Percentiles rank a stretch among this genome's conserved stretches.
phyloP scores from a whole-genome alignment of 306 rosid genomes.

The Parietaria judaica region DNA sequence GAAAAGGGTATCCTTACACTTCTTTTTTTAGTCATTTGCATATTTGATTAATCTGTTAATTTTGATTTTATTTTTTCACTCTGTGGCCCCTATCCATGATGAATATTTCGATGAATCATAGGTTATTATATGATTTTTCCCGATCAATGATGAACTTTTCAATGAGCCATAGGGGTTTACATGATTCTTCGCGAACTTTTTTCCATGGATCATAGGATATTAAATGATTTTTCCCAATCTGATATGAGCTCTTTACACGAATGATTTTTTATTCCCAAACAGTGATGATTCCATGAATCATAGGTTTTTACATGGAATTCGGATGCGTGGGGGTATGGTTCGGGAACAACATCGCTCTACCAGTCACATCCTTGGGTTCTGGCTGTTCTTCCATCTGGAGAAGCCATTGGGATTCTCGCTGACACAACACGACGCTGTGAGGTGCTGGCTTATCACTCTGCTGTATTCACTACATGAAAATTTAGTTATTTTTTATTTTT shows the following conservation, averaged over 20 bases:
- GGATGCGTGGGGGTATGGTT: slow-evolving; percentile 77
- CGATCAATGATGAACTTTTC: neutral
- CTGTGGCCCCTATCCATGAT: no score
- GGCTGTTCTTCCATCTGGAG: slow-evolving; percentile 84
- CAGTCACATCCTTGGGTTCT: slow-evolving; percentile 99
- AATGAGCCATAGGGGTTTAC: slow-evolving; percentile 40
- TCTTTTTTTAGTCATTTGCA: neutral
- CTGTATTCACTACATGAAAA: slow-evolving; percentile 15
- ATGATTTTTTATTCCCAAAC: slow-evolving; percentile 15
- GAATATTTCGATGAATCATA: neutral
- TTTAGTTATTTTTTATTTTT: slow-evolving; percentile 6
- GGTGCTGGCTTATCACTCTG: slow-evolving; percentile 38
- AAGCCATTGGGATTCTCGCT: slow-evolving; percentile 75
- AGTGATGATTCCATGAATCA: neutral
- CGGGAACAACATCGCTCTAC: slow-evolving; percentile 76
- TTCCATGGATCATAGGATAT: slow-evolving; percentile 32
- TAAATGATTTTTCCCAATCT: slow-evolving; percentile 34
- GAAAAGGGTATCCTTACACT: slow-evolving; percentile 38
- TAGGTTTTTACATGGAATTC: slow-evolving; percentile 85
- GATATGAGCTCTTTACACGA: neutral
- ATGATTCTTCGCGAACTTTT: slow-evolving; percentile 17
- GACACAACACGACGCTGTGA: slow-evolving; percentile 89
- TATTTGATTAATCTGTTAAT: no score
- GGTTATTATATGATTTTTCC: slow-evolving; percentile 52
- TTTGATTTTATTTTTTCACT: neutral